phyloP scores from a whole-genome alignment of 805 yeast genomes.

The Diddensiella santjacobensis region DNA sequence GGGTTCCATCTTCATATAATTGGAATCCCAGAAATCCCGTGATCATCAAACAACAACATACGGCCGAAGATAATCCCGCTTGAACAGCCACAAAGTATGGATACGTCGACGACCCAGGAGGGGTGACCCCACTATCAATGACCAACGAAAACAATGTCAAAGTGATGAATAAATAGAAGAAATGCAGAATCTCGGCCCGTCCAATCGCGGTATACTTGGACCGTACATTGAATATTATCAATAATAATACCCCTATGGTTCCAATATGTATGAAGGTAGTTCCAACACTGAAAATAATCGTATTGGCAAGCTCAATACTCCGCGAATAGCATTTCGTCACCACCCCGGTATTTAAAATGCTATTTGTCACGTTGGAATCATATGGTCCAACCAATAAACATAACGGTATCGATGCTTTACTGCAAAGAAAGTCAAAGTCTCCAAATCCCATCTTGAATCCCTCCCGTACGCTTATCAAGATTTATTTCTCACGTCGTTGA shows the following conservation, averaged over 20 bases:
- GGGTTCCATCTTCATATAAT: slow-evolving; percentile 92
- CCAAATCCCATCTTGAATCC: slow-evolving; percentile 56
- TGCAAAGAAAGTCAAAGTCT: slow-evolving; percentile 58
- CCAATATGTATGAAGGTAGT: slow-evolving; percentile 82
- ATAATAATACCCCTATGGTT: slow-evolving; percentile 56
- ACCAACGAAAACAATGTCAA: slow-evolving; percentile 64
- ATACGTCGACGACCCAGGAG: slow-evolving; percentile 72
- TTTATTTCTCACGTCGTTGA: too few relatives aligned
- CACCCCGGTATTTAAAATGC: slow-evolving; percentile 45
- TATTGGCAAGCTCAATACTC: slow-evolving; percentile 82
- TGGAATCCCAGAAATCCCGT: slow-evolving; percentile 83
- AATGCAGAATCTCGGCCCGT: slow-evolving; percentile 75
- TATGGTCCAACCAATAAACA: slow-evolving; percentile 69
- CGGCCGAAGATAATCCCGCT: slow-evolving; percentile 65
- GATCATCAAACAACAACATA: slow-evolving; percentile 63
- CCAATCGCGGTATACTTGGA: slow-evolving; percentile 94
- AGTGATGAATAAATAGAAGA: slow-evolving; percentile 57
- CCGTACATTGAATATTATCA: slow-evolving; percentile 73
- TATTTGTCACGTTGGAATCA: slow-evolving; percentile 27
- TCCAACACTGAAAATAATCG: slow-evolving; percentile 85
- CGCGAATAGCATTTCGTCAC: slow-evolving; percentile 80
- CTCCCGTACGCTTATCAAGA: too few relatives aligned
- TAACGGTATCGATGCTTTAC: slow-evolving; percentile 67
- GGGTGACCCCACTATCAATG: slow-evolving; percentile 89
- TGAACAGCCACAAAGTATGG: slow-evolving; percentile 84